These are phyloP conservation scores for Chlamydomonas sphaeroides DNA, from an alignment of 139 green algal species.

Conservation along the genomic window DNA sequence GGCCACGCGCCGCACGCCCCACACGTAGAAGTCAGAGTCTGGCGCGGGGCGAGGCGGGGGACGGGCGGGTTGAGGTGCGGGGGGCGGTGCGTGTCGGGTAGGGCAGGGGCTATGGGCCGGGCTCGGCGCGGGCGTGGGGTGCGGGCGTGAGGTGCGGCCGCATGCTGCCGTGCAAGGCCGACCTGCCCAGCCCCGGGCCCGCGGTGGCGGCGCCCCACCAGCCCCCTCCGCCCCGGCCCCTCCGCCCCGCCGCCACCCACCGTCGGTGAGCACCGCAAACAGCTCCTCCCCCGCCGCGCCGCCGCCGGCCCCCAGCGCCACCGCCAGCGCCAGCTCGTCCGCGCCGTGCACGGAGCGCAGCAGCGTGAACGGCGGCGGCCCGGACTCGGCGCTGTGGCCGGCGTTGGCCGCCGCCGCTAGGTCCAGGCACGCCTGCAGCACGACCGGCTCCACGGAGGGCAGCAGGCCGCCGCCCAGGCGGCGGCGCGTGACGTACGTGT, in stretches of 20 bases:
- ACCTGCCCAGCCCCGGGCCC: too few relatives aligned
- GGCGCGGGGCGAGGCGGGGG: too few relatives aligned
- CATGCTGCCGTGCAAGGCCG: too few relatives aligned
- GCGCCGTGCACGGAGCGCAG: not conserved
- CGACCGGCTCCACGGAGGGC: not conserved
- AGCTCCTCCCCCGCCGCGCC: not conserved
- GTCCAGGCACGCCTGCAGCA: constrained; percentile 1
- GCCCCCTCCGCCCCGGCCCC: too few relatives aligned
- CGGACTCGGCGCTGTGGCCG: not conserved
- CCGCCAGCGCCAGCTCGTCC: constrained; percentile 35
- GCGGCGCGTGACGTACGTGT: not conserved
- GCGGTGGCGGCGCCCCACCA: too few relatives aligned
- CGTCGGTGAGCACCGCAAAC: constrained; percentile 28
- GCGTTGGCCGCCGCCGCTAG: not conserved
- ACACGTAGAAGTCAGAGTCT: constrained; percentile 47
- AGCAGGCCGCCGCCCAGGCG: not conserved
- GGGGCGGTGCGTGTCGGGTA: too few relatives aligned
- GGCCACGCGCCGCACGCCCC: not conserved
- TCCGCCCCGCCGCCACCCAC: too few relatives aligned
- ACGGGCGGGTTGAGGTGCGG: too few relatives aligned
- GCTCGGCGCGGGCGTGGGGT: too few relatives aligned
- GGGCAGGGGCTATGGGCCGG: too few relatives aligned
- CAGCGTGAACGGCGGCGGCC: too few relatives aligned
- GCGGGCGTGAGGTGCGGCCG: too few relatives aligned
- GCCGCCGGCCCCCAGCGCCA: not conserved